Evolutionary conservation across 805 yeast species (phyloP).

Genomic region (Saccharomycopsis selenospora): DNA sequence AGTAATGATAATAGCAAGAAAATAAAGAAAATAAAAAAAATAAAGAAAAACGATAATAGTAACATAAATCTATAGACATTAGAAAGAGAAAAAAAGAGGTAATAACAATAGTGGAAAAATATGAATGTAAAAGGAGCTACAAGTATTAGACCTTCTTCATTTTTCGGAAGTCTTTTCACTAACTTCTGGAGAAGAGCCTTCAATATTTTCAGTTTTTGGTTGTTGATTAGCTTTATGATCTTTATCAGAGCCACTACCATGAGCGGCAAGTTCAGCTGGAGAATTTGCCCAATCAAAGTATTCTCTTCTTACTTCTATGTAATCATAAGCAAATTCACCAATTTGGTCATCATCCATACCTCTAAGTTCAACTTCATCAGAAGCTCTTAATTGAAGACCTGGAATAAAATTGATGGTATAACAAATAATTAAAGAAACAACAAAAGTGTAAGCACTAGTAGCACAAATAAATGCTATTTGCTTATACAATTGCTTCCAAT

Average conservation of each 20-base stretch:
- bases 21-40: no score
- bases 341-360: conserved; percentile 97
- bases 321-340: conserved; percentile 98
- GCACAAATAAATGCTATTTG: conserved; percentile 83
- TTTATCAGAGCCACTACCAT: no score
- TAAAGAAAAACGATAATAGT: no score
- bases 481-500: conserved; percentile 85
- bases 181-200: background rate
- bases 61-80: no score
- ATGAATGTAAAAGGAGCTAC: background rate
- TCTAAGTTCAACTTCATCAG: conserved; percentile 75
- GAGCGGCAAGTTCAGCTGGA: background rate
- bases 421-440: conserved; percentile 71
- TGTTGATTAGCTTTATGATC: background rate
- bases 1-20: no score
- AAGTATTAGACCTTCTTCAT: no score
- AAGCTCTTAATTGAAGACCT: conserved; percentile 65
- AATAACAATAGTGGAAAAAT: no score
- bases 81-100: no score
- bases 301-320: conserved; percentile 93
- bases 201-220: no score
- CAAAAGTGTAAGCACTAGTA: conserved; percentile 63
- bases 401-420: conserved; percentile 45
- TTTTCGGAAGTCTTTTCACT: background rate
- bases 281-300: conserved; percentile 45